Evolutionary conservation across 345 rosid genomes (phyloP).

Genomic region (Rhodamnia argentea): DNA sequence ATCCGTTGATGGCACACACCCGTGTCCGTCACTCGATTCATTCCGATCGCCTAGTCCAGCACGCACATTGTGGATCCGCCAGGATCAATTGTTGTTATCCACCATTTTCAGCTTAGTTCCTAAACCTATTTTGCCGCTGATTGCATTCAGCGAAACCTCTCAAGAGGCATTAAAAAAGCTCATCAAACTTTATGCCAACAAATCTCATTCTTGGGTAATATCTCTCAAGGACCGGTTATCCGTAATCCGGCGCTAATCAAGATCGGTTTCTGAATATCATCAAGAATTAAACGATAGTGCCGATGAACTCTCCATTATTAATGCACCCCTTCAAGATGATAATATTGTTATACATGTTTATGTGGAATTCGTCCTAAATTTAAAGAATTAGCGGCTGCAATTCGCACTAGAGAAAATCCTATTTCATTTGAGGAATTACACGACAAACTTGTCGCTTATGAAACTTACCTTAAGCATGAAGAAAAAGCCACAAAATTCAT

Average conservation of each 20-base stretch:
- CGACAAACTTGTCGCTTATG: too few relatives aligned
- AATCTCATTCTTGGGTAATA: not conserved
- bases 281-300: not conserved
- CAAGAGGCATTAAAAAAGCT: not conserved
- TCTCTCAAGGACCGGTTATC: not conserved
- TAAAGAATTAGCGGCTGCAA: not conserved
- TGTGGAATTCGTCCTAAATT: not conserved
- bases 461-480: not conserved
- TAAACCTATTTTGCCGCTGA: not conserved
- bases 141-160: not conserved
- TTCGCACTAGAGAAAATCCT: not conserved
- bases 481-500: not conserved
- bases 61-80: not conserved
- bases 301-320: too few relatives aligned
- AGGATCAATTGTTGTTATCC: not conserved
- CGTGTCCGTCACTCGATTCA: not conserved
- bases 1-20: not conserved
- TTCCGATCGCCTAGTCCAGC: not conserved
- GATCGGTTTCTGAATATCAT: not conserved
- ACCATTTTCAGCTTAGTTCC: not conserved
- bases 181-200: not conserved
- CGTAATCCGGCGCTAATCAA: not conserved
- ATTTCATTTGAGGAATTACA: too few relatives aligned
- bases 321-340: not conserved
- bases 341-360: not conserved